Evolutionary conservation across 345 rosid genomes (phyloP), one percentile per base, ranked within the genome.

Genomic region (Passiflora organensis): DNA sequence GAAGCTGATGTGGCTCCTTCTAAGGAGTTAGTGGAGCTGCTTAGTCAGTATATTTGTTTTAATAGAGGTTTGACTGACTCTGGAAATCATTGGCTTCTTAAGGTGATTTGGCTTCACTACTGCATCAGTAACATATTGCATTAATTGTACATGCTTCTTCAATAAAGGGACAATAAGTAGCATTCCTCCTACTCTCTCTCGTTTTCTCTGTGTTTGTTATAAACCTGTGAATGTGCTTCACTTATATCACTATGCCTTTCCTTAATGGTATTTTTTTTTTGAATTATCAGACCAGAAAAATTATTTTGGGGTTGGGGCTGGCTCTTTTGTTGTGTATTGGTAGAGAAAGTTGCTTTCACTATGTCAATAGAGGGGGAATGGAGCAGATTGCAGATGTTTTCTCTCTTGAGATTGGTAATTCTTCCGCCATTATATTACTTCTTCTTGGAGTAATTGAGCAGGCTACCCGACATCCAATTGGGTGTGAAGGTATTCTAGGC

Each of bases 291-390:
- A 84, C 74, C 65, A 69, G 78, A 54, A 71, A 75, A 69, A 71
- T 71, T 81, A 81, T 84, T 66, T 59, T 86, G 68, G 83, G 93
- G 62, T 67, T 88, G 77, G 76, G 90, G 46, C 46, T 84, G 69
- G 78, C 93, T 43, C 76, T 80, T 72, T 68, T 91, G 37, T 67
- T 91, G 76, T 91, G 96, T 81, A 84, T 91, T 76, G 73, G 87
- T 69, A 73, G 72, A 72, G 96, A 91, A 63, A 82, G 95, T 77
- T 91, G 98, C 85, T 88, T 84, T 78, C 94, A 86, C 46, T 91
- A 86, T 63, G 95, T 91, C 66, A 70, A 60, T 74, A 65, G 78
- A 46, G 89, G 95, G 72, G 94, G 94, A 57, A 82, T 91, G 82
- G 89, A 76, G 60, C 86, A 78, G 45, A 81, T 91, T 72, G 55